Base-by-base conservation (phyloP, 768 basidiomycete genomes). In the Coprinopsis marcescibilis region DNA sequence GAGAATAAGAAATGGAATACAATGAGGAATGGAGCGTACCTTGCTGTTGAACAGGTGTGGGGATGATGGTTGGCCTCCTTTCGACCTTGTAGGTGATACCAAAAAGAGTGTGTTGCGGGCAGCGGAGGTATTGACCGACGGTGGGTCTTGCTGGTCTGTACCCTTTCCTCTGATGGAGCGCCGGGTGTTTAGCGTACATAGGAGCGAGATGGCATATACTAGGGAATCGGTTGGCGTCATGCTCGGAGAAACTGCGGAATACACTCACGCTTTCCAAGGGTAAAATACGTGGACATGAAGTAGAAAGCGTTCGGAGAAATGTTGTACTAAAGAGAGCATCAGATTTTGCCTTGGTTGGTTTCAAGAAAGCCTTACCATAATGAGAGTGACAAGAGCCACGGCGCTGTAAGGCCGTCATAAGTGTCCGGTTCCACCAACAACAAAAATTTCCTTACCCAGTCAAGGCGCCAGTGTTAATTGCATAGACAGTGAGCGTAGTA, bases 241-340 rank as follows among this genome's bases (percentile, higher is more conserved):
- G 34, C 14, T 35, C 15, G 13, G n/a, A 35, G n/a, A 43, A 36
- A 45, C 13, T 2, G 20, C 11, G 6, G 11, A 21, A 14, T 15
- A 50, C 27, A 37, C 4, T 20, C 57, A 80, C 80, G 52, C 61
- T 82, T 83, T 55, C 72, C 75, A 46, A 83, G 59, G 25, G 77
- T 70, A 51, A 83, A 81, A 57, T 81, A 83, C 39, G 71, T 67
- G 11, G 69, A 69, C 55, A 81, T 70, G 56, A 76, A 84, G 34
- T 76, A 66, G 58, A 83, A 76, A 53, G 73, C 77, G 5, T 51
- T 49, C 7, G 78, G 75, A 63, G 67, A 67, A 27, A 64, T 39
- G 46, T 81, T 71, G 55, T 79, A 84, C 81, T 83, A 27, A 12
- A 40, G 21, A 13, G 25, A 34, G 40, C 4, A 44, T 45, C 14